Base-by-base conservation (phyloP, 2,329 filamentous ascomycete species). In the Boeremia exigua region DNA sequence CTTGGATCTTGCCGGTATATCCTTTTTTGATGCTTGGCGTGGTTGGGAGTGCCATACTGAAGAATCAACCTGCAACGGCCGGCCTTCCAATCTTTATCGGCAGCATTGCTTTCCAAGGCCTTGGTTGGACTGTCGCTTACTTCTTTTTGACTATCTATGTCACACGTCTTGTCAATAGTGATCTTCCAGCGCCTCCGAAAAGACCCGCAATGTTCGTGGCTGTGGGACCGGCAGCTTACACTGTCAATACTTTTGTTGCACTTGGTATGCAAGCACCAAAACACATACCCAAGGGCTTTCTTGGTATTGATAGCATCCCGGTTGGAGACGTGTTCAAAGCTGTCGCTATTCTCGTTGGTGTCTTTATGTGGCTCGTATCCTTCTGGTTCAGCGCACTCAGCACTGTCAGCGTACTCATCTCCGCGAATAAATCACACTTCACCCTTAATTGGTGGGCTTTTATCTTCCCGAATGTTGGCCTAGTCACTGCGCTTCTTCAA, bases 71-170 rank as follows among this genome's bases (percentile, higher is more conserved):
- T 1, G 54, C 63, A 2, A 59, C 51, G 1, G 39, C 59, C 14
- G 67, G 65, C 8, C 52, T 64, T n/a, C 56, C 51, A 5, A 68
- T 69, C 7, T 63, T 67, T 40, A 56, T 86, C 28, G 86, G 84
- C 0, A 88, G 88, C 3, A 71, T 89, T 27, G 85, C 86, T 0
- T 89, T 86, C 60, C 88, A 91, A 69, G 88, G 88, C 0, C 75
- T 91, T 0, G 88, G 88, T 4, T 82, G 89, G 59, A 82, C 82
- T 6, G 81, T 91, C 6, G 83, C 87, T 1, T 79, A 86, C 54
- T 82, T 89, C 74, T 89, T 88, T 71, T 88, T 88, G 78, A 82
- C 90, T 39, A 85, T 85, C 19, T 83, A 88, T 10, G 79, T 91
- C n/a, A 88, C 91, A 81, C 82, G 88, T 4, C 78, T 91, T 10